Evolutionary conservation across 768 basidiomycete genomes (phyloP), one percentile per base, ranked within the genome.

Genomic region (Dendrothele bispora): DNA sequence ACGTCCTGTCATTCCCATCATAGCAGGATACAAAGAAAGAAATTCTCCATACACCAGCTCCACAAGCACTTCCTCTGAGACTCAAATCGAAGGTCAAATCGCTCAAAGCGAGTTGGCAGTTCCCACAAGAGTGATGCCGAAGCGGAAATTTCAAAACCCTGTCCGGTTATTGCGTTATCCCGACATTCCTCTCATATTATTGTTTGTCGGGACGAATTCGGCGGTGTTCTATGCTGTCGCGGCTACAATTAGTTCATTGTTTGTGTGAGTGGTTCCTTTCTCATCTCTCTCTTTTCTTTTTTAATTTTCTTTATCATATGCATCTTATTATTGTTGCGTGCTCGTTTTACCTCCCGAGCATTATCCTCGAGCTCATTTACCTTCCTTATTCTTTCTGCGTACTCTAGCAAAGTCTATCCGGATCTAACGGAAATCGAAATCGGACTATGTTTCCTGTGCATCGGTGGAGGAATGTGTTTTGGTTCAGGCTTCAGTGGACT

Each of bases 401-500:
- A 83, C 1, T 83, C 89, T 59, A 67, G 73, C 46, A 46, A 61
- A 2, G 63, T 62, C 1, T 82, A 83, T 48, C 62, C 73, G 2
- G 64, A 58, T 38, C 63, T 80, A 12, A 65, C 48, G 47, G 70
- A 80, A 46, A 68, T 72, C 15, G 64, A 75, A 18, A 67, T 79
- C 17, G 83, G 83, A 4, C 62, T 85, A 6, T 82, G 80, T 58
- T 86, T 78, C 65, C 63, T 84, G 53, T 71, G 75, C 3, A 72
- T 78, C 32, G 84, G 82, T 4, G 65, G 70, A n/a, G 84, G 83
- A 1, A 72, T 75, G 51, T 54, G 78, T 27, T 22, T 74, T 10
- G 74, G 79, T 10, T 65, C 73, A 12, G 48, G 71, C 22, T 8
- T 66, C 2, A 72, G 64, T 27, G 82, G 82, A 6, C 69, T 61